phyloP scores from a whole-genome alignment of 257 asterid genomes.

The Gardenia jasminoides region DNA sequence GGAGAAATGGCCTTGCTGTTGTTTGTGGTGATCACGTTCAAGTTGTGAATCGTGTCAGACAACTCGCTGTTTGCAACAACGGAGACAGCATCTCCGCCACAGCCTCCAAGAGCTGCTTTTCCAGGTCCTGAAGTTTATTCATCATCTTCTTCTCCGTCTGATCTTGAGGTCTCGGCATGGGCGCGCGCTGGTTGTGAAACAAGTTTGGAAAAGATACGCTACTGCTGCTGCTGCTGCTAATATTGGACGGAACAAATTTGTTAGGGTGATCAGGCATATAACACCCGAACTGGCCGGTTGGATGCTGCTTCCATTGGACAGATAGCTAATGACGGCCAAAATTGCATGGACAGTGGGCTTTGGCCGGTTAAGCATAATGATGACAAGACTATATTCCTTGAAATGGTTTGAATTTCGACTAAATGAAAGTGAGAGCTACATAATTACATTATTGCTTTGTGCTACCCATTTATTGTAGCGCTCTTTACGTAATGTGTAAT shows the following conservation, averaged over 20 bases:
- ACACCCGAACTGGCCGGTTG: constrained; percentile 3
- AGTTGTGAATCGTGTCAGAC: constrained; percentile 67
- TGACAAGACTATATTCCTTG: no score
- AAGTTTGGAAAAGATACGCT: constrained; percentile 37
- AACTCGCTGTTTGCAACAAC: constrained; percentile 65
- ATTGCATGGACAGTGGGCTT: background rate
- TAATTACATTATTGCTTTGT: no score
- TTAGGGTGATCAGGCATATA: background rate
- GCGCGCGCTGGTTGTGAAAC: constrained; percentile 22
- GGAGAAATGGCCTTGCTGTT: constrained; percentile 42
- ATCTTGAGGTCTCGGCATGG: constrained; percentile 2
- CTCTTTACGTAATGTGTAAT: no score
- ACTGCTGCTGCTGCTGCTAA: background rate
- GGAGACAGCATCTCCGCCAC: constrained; percentile 42
- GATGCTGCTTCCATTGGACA: constrained; percentile 4
- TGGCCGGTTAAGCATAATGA: background rate
- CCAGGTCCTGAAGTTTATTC: constrained; percentile 65
- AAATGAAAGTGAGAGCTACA: background rate
- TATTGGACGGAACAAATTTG: constrained; percentile 9
- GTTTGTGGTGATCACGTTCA: constrained; percentile 31
- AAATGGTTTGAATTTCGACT: background rate
- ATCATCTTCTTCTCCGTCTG: constrained; percentile 51
- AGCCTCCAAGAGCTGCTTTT: constrained; percentile 52
- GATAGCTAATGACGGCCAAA: no score
- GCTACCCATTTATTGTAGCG: no score